Percentiles rank a stretch among this genome's conserved stretches.
These are phyloP conservation scores for Arctium lappa DNA, from an alignment of 129 eudicot species.

Conservation along the genomic window DNA sequence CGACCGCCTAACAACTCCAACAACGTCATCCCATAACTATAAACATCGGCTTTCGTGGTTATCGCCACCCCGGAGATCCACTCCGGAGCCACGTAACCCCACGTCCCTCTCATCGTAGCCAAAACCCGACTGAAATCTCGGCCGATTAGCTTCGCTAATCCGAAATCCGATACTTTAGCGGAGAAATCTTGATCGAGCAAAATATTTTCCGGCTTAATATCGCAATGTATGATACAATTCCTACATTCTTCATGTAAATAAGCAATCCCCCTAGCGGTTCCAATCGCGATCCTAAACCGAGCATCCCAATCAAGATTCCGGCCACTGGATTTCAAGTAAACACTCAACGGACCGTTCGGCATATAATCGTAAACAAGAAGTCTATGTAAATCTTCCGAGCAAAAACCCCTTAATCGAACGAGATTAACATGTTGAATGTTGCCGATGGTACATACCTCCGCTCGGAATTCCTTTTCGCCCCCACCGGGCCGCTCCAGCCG, in stretches of 20 bases:
- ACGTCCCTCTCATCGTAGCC: constrained; percentile 91
- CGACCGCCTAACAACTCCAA: constrained; percentile 82
- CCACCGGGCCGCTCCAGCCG: constrained; percentile 87
- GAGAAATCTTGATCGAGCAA: constrained; percentile 67
- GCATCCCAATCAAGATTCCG: constrained; percentile 75
- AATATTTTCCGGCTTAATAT: constrained; percentile 86
- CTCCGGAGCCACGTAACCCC: constrained; percentile 98
- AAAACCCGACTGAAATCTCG: constrained; percentile 83
- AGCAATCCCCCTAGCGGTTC: constrained; percentile 80
- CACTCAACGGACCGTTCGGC: constrained; percentile 86
- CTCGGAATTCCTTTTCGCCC: constrained; percentile 88
- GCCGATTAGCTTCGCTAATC: constrained; percentile 80
- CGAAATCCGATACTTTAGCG: constrained; percentile 87
- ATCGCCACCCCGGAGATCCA: constrained; percentile 96
- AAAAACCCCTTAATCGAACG: constrained; percentile 85
- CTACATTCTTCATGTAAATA: constrained; percentile 89
- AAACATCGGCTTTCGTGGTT: constrained; percentile 85
- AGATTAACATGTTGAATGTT: constrained; percentile 90
- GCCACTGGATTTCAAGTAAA: constrained; percentile 51
- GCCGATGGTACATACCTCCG: constrained; percentile 97
- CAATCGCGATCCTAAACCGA: constrained; percentile 72
- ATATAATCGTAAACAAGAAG: constrained; percentile 87
- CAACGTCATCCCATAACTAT: constrained; percentile 93
- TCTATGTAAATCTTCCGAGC: constrained; percentile 68
- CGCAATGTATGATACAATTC: constrained; percentile 83